phyloP scores from a whole-genome alignment of 179 eudicot genomes.

The Actinidia chinensis region DNA sequence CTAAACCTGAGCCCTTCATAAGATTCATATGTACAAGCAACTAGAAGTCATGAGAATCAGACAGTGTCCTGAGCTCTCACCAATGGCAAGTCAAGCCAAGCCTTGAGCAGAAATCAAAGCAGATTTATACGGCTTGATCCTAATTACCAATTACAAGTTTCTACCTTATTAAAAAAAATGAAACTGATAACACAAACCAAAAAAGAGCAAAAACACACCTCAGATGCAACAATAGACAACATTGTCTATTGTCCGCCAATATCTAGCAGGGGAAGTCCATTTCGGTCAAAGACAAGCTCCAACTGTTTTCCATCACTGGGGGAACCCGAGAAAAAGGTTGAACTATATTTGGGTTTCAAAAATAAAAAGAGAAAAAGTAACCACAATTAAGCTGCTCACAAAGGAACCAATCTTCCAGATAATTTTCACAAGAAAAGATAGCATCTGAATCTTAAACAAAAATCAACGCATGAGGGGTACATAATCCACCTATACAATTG shows the following conservation, averaged over 20 bases:
- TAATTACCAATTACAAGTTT: neutral
- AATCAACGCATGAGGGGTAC: too few species aligned
- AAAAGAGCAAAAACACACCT: slow-evolving; percentile 47
- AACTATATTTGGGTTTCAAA: neutral
- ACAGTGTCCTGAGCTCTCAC: neutral
- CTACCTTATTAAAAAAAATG: slow-evolving; percentile 15
- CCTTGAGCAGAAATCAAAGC: neutral
- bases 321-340: neutral
- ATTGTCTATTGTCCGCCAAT: slow-evolving; percentile 94
- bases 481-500: neutral
- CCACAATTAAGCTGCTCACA: neutral
- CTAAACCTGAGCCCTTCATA: neutral
- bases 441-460: too few species aligned
- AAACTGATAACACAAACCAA: slow-evolving; percentile 31
- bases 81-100: neutral
- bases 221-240: slow-evolving; percentile 96
- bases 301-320: slow-evolving; percentile 93
- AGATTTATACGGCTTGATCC: neutral
- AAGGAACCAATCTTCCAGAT: neutral
- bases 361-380: neutral
- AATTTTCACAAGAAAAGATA: slow-evolving; percentile 1
- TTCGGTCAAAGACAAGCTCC: slow-evolving; percentile 97
- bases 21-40: neutral
- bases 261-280: slow-evolving; percentile 99
- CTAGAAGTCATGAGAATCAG: neutral